These are phyloP conservation scores for Camelina laxa DNA, from an alignment of 345 rosid species.

Conservation along the genomic window DNA sequence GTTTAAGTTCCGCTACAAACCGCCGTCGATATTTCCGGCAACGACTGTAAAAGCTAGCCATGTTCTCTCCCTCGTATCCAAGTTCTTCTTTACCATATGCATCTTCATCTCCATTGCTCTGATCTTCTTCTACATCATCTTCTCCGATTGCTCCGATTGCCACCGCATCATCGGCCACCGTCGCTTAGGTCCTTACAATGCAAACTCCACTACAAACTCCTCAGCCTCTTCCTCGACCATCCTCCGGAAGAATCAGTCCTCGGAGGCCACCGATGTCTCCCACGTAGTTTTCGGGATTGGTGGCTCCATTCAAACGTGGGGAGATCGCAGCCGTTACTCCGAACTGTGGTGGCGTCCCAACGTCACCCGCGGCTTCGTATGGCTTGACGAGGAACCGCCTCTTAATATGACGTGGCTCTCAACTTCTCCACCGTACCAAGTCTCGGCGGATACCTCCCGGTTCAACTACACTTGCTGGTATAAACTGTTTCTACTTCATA, in stretches of 20 bases:
- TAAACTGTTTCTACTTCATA: conserved; percentile 14
- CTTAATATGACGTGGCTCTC: conserved; percentile 50
- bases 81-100: conserved; percentile 51
- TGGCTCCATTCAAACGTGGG: conserved; percentile 87
- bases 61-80: conserved; percentile 47
- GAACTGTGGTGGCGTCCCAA: conserved; percentile 88
- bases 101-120: conserved; percentile 53
- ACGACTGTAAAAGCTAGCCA: conserved; percentile 40
- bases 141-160: conserved; percentile 43
- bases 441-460: conserved; percentile 69
- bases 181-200: conserved; percentile 51
- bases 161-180: conserved; percentile 33
- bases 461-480: conserved; percentile 70
- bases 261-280: conserved; percentile 52
- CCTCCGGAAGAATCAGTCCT: conserved; percentile 1
- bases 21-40: conserved; percentile 42
- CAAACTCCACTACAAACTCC: conserved; percentile 47
- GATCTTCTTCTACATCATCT: conserved; percentile 50
- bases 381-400: conserved; percentile 75
- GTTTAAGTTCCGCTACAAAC: conserved; percentile 39
- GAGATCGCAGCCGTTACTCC: conserved; percentile 58
- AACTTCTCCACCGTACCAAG: conserved; percentile 60
- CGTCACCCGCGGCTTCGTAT: conserved; percentile 72
- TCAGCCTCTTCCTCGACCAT: conserved; percentile 41
- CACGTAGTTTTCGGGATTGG: conserved; percentile 78